Base-by-base conservation (phyloP, 768 basidiomycete species). In the Lentinula detonsa region DNA sequence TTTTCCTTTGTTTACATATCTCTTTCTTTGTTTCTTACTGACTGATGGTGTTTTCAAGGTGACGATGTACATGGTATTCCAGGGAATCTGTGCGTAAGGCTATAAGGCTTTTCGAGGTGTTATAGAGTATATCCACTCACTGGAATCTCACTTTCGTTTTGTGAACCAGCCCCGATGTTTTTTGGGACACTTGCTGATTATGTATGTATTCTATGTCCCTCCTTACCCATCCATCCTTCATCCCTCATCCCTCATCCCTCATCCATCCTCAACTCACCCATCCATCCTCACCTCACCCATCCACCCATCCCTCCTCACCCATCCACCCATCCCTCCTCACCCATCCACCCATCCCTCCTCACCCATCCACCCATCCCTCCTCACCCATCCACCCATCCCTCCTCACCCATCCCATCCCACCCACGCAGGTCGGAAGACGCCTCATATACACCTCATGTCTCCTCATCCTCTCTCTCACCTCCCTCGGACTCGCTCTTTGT, bases 61-160 rank as follows among this genome's bases (percentile, higher is more conserved):
- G 6, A 90, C 89, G 0, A 80, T 89, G 66, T 90, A 90, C 69
- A 84, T 92, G 74, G 72, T 88, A 28, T 75, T 88, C 56, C 87
- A 88, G 70, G 86, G 83, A 11, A 66, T 86, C 40, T 78, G 86
- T 86, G 61, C 35, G 81, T 68, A 23, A 21, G 21, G 21, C 21
- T 21, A 21, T 21, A 21, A 21, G 21, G 15, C 13, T 4, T 18
- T 49, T 15, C 13, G 5, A 5, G 9, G 9, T 23, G 48, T 23
- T 21, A 2, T 2, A n/a, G n/a, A n/a, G n/a, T n/a, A 2, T 7
- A 6, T 46, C 5, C 45, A 46, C 23, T 23, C 23, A 23, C 23
- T 23, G 21, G 21, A 21, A 21, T 3, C 23, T 23, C 23, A 23
- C 23, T 23, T 2, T 2, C 23, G n/a, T 23, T 23, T 23, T 23